Conservation (phyloP, 2,329 filamentous ascomycete genomes). For the Fusarium pseudocircinatum region DNA sequence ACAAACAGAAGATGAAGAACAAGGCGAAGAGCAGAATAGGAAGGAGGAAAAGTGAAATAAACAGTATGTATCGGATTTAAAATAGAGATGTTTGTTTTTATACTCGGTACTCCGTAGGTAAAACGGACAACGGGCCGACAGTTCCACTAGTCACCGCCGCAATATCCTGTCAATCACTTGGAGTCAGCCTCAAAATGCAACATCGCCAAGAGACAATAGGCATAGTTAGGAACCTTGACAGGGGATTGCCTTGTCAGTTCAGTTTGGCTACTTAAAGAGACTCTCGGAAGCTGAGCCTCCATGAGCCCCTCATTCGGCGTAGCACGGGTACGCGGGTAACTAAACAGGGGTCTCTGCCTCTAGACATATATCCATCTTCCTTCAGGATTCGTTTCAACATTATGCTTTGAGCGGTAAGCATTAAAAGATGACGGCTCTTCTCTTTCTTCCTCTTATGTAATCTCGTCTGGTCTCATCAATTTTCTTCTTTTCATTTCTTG, state of each 20-base stretch:
- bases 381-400: slow-evolving; percentile 2
- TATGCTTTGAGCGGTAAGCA: neutral
- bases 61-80: neutral
- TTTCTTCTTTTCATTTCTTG: neutral
- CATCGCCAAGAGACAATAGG: neutral
- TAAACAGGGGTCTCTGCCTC: slow-evolving; percentile 2
- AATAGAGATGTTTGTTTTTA: neutral
- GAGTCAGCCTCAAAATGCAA: neutral
- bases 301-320: slow-evolving; percentile 3
- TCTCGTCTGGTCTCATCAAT: neutral
- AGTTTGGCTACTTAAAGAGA: neutral
- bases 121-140: neutral
- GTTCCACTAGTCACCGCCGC: neutral
- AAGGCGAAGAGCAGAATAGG: neutral
- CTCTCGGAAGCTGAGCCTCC: slow-evolving; percentile 17
- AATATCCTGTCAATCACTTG: neutral
- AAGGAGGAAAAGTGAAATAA: slow-evolving; percentile 2
- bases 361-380: neutral
- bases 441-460: neutral
- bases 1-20: slow-evolving; percentile 13
- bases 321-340: neutral
- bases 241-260: neutral
- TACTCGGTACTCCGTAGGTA: neutral
- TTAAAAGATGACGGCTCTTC: neutral
- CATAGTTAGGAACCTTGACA: neutral